phyloP scores from a whole-genome alignment of 129 eudicot genomes.

The Centrapalus pauciflorus region DNA sequence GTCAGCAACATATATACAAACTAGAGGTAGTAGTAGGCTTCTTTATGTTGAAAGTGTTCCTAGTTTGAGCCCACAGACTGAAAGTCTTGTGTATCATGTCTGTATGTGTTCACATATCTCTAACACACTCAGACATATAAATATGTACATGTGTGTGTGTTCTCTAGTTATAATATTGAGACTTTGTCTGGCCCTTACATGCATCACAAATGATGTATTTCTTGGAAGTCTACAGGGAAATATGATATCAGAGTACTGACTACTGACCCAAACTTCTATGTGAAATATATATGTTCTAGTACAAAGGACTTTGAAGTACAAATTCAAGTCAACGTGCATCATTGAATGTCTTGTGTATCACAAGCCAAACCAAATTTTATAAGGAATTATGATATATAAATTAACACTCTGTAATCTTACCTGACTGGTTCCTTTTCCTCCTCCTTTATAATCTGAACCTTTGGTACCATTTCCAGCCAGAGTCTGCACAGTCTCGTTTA shows the following conservation, averaged over 20 bases:
- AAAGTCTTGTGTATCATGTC: no score
- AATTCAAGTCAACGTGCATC: background rate
- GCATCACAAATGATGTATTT: no score
- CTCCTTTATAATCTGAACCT: constrained; percentile 95
- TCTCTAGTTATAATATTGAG: no score
- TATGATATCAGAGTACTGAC: no score
- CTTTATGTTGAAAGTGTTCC: background rate
- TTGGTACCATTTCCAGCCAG: constrained; percentile 98
- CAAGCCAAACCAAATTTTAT: background rate
- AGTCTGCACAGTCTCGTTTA: constrained; percentile 72
- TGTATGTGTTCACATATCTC: no score
- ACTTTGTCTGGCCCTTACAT: no score
- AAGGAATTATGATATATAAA: background rate
- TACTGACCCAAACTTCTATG: no score
- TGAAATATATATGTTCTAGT: background rate
- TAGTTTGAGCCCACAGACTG: background rate
- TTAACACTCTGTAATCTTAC: constrained; percentile 36
- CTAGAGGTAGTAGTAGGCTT: background rate
- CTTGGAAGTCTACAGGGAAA: no score
- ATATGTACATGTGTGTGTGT: no score
- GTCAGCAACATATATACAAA: background rate
- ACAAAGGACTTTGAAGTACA: background rate
- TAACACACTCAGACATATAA: no score
- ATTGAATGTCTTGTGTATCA: background rate
- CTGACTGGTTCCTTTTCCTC: constrained; percentile 74